These are phyloP conservation scores for Tephrocybe rancida DNA, from an alignment of 768 basidiomycete species.

Conservation along the genomic window DNA sequence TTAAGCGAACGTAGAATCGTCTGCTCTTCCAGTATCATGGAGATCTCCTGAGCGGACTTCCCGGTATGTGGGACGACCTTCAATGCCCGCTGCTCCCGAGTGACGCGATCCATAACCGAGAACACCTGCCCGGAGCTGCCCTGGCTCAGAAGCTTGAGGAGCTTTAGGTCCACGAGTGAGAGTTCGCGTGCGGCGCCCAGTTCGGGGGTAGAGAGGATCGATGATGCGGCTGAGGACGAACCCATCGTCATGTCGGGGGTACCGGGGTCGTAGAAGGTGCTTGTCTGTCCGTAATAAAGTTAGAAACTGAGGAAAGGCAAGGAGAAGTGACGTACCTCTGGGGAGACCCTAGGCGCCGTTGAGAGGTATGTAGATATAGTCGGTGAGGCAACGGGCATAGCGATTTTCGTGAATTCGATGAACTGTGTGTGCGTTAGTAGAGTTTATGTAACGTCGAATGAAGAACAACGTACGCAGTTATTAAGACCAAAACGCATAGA, in stretches of 20 bases:
- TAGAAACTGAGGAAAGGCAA: neutral
- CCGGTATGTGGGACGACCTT: slow-evolving; percentile 29
- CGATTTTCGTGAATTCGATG: neutral
- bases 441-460: neutral
- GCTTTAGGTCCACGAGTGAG: neutral
- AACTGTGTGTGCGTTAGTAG: neutral
- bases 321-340: neutral
- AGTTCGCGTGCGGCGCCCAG: neutral
- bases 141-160: slow-evolving; percentile 27
- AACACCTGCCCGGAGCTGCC: slow-evolving; percentile 30
- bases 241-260: neutral
- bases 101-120: slow-evolving; percentile 24
- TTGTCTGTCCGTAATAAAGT: neutral
- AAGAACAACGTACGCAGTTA: neutral
- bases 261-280: neutral
- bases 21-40: slow-evolving; percentile 22
- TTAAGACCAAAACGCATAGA: neutral
- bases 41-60: slow-evolving; percentile 13
- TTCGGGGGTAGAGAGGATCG: neutral
- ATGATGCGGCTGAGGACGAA: neutral
- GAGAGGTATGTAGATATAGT: neutral
- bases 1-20: slow-evolving; percentile 18
- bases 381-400: neutral
- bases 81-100: slow-evolving; percentile 25
- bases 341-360: neutral